Base-by-base conservation (phyloP, 2,329 filamentous ascomycete genomes). In the Aspergillus fumigatus region DNA sequence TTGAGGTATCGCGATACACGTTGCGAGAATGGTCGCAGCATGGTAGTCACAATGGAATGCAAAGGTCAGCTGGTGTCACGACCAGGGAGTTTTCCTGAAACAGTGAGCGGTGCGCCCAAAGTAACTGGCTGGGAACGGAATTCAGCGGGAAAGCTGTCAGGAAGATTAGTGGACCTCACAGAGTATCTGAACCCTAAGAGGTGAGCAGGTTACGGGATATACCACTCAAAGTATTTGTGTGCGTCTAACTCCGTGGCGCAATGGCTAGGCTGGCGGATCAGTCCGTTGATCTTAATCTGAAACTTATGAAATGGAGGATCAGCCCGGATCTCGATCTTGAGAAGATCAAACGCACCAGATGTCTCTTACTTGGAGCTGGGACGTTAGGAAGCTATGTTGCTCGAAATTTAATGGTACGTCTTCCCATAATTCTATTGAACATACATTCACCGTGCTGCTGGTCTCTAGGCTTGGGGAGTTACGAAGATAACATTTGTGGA, bases 291-390 rank as follows among this genome's bases (percentile, higher is more conserved):
- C 82, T 99, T 57, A 99, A 99, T 68, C 80, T 97, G 58, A 97
- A 97, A 75, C 82, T 99, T 56, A 99, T 99, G 87, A 99, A 97
- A 77, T 99, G 94, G 94, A 87, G 94, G 41, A 91, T 99, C 66
- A 90, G 92, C 7, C 94, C 94, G 0, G 87, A 87, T 51, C 82
- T 99, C 43, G 84, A 97, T 70, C 83, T 99, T 9, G 92, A 97
- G 29, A 84, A 84, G 29, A 92, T 97, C 70, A 97, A 96, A 69
- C 84, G 88, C 56, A 93, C 91, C 3, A 96, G 87, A 69, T 99
- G 94, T 69, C 82, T 99, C 17, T 79, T 99, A 2, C 84, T 99
- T 1, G 94, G 94, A 4, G 92, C 94, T 0, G 94, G 94, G 14
- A 99, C 94, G 0, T 80, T 99, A 1, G 94, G 94, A 8, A 92